Percentiles rank a stretch among this genome's conserved stretches.
These are phyloP conservation scores for Neurospora pannonica DNA, from an alignment of 495 filamentous ascomycete genomes.

Conservation along the genomic window DNA sequence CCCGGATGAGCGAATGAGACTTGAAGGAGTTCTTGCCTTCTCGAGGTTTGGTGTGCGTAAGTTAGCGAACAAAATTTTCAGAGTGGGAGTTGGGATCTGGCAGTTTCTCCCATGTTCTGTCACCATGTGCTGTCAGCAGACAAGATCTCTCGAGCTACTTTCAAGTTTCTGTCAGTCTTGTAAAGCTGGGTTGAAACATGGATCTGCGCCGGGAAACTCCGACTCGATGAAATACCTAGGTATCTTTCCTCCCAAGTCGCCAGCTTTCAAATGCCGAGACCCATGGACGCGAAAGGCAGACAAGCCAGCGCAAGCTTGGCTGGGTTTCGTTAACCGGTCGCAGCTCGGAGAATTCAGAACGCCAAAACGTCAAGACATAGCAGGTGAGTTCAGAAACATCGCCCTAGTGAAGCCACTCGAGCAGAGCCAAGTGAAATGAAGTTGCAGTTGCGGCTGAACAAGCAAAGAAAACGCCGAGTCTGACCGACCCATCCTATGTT, in stretches of 20 bases:
- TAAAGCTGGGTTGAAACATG: background rate
- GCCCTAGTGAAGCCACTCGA: background rate
- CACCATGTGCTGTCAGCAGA: background rate
- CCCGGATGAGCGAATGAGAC: background rate
- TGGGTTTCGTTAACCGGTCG: background rate
- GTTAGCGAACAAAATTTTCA: background rate
- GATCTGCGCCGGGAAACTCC: background rate
- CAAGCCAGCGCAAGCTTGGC: background rate
- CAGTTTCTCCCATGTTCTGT: background rate
- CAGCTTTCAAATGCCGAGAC: background rate
- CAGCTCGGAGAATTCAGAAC: background rate
- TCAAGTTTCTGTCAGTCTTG: conserved; percentile 2
- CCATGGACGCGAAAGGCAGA: background rate
- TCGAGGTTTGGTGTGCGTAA: background rate
- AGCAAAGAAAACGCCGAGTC: background rate
- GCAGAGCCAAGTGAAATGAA: background rate
- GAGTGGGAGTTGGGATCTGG: background rate
- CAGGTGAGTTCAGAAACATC: background rate
- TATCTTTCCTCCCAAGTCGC: background rate
- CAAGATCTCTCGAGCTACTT: background rate
- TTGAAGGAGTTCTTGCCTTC: background rate
- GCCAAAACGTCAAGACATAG: background rate
- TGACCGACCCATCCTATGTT: background rate
- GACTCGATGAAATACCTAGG: background rate
- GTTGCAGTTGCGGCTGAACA: background rate